Conservation (phyloP, 2,329 filamentous ascomycete genomes). For the Neopestalotiopsis rosae region DNA sequence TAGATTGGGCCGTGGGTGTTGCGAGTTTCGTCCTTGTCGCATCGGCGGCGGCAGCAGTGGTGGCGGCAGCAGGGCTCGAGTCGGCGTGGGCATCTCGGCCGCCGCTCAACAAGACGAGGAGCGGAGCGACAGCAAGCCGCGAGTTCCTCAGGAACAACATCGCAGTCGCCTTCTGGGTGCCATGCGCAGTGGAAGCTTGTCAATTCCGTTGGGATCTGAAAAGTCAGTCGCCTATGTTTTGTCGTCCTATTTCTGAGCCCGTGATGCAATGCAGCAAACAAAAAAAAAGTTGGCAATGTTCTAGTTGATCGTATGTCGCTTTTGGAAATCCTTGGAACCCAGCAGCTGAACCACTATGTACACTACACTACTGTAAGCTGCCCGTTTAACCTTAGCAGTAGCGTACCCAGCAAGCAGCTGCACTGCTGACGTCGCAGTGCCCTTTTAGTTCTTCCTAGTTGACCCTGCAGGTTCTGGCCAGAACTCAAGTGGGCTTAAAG, state of each 20-base stretch:
- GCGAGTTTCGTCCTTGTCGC: constrained; percentile 6
- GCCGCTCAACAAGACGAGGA: not conserved
- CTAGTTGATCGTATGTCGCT: not conserved
- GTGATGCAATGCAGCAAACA: not conserved
- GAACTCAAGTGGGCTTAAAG: not conserved
- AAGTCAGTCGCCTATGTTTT: not conserved
- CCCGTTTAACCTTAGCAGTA: not conserved
- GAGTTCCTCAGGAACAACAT: constrained; percentile 13
- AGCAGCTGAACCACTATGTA: not conserved
- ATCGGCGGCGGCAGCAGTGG: constrained; percentile 4
- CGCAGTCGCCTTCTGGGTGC: not conserved
- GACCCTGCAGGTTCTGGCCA: constrained; percentile 1
- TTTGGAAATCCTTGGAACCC: not conserved
- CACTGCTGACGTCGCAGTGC: not conserved
- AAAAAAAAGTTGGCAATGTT: not conserved
- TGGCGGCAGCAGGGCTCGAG: not conserved
- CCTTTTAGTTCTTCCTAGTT: not conserved
- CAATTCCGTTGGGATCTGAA: not conserved
- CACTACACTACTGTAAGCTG: not conserved
- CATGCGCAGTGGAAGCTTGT: not conserved
- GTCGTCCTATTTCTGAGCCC: not conserved
- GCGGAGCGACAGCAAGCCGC: constrained; percentile 4
- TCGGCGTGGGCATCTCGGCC: constrained; percentile 9
- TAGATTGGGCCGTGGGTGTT: constrained; percentile 32
- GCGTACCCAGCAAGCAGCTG: not conserved